phyloP scores from a whole-genome alignment of 495 filamentous ascomycete genomes.

The Sordaria brevicollis region DNA sequence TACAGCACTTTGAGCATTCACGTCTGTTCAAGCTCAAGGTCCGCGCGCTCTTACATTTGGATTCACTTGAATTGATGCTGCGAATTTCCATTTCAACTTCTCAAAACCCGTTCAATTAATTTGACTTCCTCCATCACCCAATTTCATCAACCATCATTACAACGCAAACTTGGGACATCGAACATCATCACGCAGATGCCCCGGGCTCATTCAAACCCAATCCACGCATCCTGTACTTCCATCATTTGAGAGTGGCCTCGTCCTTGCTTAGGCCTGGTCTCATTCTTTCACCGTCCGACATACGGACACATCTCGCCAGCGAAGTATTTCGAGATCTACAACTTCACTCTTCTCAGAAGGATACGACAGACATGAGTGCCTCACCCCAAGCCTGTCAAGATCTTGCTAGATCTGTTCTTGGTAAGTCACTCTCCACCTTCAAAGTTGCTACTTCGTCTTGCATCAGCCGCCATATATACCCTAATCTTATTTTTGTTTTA shows the following conservation, averaged over 20 bases:
- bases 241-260: background rate
- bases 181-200: background rate
- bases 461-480: background rate
- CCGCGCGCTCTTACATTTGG: background rate
- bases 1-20: background rate
- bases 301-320: background rate
- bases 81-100: background rate
- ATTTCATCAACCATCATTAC: background rate
- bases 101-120: background rate
- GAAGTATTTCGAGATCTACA: background rate
- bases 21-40: background rate
- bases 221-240: background rate
- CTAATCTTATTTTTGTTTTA: background rate
- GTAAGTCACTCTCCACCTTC: background rate
- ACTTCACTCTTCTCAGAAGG: background rate
- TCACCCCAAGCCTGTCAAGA: background rate
- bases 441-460: background rate
- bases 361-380: background rate
- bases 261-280: background rate
- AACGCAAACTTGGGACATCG: background rate
- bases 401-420: background rate
- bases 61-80: background rate
- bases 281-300: background rate
- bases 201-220: background rate
- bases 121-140: background rate